A percentile compares a stretch with the other conserved stretches of the same genome.
Conservation (phyloP, 192 early-diverging fungal species). For the Umbelopsis sp. region DNA sequence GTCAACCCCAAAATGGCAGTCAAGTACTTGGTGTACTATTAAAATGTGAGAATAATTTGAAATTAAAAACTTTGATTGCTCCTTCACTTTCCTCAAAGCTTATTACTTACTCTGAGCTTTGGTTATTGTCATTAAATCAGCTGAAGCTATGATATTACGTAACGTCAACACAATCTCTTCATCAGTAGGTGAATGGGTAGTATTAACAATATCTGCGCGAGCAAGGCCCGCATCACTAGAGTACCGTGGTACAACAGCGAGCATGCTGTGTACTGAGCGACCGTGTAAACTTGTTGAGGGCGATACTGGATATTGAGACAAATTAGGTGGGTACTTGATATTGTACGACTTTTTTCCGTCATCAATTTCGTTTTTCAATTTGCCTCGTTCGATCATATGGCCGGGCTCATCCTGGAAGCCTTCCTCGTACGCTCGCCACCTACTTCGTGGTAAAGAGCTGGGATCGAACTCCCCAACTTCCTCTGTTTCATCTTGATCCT, state of each 20-base stretch:
- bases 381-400: background rate
- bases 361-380: constrained; percentile 4
- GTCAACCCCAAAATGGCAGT: constrained; percentile 68
- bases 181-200: background rate
- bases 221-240: too few species aligned
- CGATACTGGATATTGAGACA: background rate
- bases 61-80: too few species aligned
- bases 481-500: constrained; percentile 17
- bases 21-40: constrained; percentile 74
- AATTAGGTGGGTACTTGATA: constrained; percentile 10
- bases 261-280: constrained; percentile 17
- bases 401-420: constrained; percentile 41
- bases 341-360: constrained; percentile 19
- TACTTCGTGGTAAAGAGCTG: constrained; percentile 59
- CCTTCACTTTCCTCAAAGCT: background rate
- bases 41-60: too few species aligned
- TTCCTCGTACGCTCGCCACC: constrained; percentile 72
- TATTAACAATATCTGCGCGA: too few species aligned
- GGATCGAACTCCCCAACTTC: constrained; percentile 72
- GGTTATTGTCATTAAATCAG: constrained; percentile 61
- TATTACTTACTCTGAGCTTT: constrained; percentile 56
- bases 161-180: background rate
- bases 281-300: background rate
- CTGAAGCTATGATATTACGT: constrained; percentile 49
- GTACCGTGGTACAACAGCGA: too few species aligned